phyloP scores from a whole-genome alignment of 2,329 filamentous ascomycete species.

The Fusarium heterosporum region DNA sequence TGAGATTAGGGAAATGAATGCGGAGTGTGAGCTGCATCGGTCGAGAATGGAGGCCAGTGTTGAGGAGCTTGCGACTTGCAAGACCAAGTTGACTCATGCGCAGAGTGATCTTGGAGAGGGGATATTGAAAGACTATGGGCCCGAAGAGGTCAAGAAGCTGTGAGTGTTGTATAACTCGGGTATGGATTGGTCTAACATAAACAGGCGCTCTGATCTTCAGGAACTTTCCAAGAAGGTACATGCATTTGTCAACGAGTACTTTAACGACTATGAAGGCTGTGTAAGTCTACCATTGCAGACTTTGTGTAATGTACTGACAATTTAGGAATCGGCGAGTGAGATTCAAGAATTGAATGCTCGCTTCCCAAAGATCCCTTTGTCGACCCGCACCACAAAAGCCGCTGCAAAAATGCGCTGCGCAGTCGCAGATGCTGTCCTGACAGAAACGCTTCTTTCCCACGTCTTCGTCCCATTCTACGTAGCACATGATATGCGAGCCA shows the following conservation, averaged over 20 bases:
- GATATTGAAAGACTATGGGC: constrained; percentile 33
- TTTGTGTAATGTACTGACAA: neutral
- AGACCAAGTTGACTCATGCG: constrained; percentile 37
- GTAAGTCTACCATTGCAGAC: neutral
- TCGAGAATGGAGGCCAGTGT: constrained; percentile 38
- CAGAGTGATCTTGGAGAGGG: constrained; percentile 44
- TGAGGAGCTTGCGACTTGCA: constrained; percentile 34
- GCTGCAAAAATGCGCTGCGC: constrained; percentile 48
- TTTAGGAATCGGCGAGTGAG: constrained; percentile 28
- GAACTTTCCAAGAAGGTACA: constrained; percentile 43
- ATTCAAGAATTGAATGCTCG: constrained; percentile 40
- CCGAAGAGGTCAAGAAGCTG: constrained; percentile 42
- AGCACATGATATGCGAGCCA: constrained; percentile 18
- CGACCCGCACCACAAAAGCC: constrained; percentile 33
- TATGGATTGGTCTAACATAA: neutral
- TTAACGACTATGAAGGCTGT: constrained; percentile 42
- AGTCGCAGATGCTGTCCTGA: constrained; percentile 46
- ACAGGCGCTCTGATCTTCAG: constrained; percentile 42
- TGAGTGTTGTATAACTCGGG: constrained; percentile 7
- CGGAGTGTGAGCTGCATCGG: constrained; percentile 44
- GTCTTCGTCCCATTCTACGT: constrained; percentile 50
- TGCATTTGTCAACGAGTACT: constrained; percentile 45
- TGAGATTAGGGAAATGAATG: constrained; percentile 46
- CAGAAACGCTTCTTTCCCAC: constrained; percentile 39
- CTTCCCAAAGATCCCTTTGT: constrained; percentile 45